Evolutionary conservation across 2,329 filamentous ascomycete species (phyloP).

Genomic region (Lanzia echinophila): DNA sequence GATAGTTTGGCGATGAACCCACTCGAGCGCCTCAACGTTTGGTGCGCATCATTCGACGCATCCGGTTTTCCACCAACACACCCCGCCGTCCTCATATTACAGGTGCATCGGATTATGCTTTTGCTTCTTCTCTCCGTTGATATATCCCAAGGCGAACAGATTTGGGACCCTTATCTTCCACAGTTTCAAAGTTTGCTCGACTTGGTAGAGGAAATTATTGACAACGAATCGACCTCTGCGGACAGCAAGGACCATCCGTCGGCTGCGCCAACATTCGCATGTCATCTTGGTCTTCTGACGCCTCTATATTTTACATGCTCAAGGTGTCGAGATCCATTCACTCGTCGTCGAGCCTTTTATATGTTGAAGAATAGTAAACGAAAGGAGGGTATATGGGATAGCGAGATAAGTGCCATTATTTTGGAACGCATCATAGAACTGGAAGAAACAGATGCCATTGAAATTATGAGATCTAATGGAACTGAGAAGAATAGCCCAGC

Average conservation of each 20-base stretch:
- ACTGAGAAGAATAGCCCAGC: background rate
- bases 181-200: background rate
- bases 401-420: background rate
- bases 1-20: background rate
- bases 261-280: background rate
- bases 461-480: background rate
- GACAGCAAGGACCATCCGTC: background rate
- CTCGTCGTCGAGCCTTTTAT: background rate
- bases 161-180: background rate
- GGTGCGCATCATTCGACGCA: background rate
- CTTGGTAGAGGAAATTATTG: background rate
- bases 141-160: background rate
- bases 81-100: background rate
- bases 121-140: background rate
- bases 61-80: background rate
- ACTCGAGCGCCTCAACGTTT: background rate
- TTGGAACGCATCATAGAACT: background rate
- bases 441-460: slow-evolving; percentile 3
- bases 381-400: slow-evolving; percentile 4
- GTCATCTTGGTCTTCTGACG: background rate
- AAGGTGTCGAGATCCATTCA: background rate
- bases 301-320: background rate
- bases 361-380: background rate
- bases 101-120: background rate
- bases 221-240: background rate